phyloP scores from a whole-genome alignment of 108 stramenopile genomes.

The Cyclotella kingstonii region DNA sequence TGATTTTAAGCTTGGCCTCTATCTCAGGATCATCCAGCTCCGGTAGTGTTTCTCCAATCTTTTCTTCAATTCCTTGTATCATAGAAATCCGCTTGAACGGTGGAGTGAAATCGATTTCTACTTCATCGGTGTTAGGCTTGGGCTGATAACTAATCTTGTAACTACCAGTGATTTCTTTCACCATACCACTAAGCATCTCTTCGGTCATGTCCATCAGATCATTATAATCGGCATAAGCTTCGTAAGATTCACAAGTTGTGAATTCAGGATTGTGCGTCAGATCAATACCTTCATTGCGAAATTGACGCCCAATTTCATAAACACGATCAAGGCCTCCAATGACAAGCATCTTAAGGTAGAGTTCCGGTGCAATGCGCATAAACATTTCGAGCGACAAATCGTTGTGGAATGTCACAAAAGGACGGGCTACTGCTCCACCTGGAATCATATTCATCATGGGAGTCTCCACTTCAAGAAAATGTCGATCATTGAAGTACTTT shows the following conservation, averaged over 20 bases:
- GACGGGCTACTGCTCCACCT: slow-evolving; percentile 97
- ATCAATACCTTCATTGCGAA: slow-evolving; percentile 99
- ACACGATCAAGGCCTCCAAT: slow-evolving; percentile 98
- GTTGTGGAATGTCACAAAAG: slow-evolving; percentile 98
- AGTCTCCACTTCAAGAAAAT: slow-evolving; percentile 99
- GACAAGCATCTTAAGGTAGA: slow-evolving; percentile 98
- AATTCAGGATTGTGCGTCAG: slow-evolving; percentile 99
- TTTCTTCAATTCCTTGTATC: slow-evolving; percentile 95
- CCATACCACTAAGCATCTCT: slow-evolving; percentile 93
- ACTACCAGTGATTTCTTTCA: slow-evolving; percentile 91
- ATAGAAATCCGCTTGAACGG: slow-evolving; percentile 97
- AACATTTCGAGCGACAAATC: slow-evolving; percentile 93
- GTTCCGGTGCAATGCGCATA: slow-evolving; percentile 96
- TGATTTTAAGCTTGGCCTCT: slow-evolving; percentile 67
- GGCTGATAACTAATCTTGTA: slow-evolving; percentile 97
- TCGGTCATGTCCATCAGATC: slow-evolving; percentile 99
- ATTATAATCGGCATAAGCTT: slow-evolving; percentile 99
- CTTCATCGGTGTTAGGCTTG: slow-evolving; percentile 83
- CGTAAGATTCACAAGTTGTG: slow-evolving; percentile 98
- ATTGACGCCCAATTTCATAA: slow-evolving; percentile 99
- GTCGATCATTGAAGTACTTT: slow-evolving; percentile 90
- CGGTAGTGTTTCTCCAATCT: slow-evolving; percentile 83
- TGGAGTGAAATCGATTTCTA: slow-evolving; percentile 96
- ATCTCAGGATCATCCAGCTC: slow-evolving; percentile 84
- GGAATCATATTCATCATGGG: slow-evolving; percentile 99